Evolutionary conservation across 164 flowering plant species (phyloP).

Genomic region (Santalum album): DNA sequence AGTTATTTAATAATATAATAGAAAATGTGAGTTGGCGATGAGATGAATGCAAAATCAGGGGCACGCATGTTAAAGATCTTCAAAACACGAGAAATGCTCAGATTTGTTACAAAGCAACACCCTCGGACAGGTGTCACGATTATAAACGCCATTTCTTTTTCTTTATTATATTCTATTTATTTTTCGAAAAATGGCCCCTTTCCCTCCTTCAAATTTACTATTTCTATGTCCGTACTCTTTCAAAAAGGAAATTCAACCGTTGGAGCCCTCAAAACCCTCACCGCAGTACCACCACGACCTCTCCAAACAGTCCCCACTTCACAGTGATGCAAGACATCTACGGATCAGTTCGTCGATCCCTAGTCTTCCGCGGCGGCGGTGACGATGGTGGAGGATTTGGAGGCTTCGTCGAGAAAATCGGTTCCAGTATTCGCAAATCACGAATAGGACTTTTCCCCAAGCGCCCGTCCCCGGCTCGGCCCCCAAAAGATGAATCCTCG

Average conservation of each 20-base stretch:
- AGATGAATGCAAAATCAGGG: too few relatives aligned
- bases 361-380: slow-evolving; percentile 40
- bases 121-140: too few relatives aligned
- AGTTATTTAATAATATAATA: too few relatives aligned
- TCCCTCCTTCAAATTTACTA: background rate
- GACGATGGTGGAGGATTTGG: slow-evolving; percentile 19
- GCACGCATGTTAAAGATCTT: too few relatives aligned
- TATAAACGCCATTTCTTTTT: too few relatives aligned
- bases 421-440: slow-evolving; percentile 66
- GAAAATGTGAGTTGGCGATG: too few relatives aligned
- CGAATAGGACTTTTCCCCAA: slow-evolving; percentile 59
- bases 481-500: slow-evolving; percentile 26
- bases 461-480: slow-evolving; percentile 24
- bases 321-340: slow-evolving; percentile 55
- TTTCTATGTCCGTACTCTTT: background rate
- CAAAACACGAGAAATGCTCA: too few relatives aligned
- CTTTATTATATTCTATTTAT: too few relatives aligned
- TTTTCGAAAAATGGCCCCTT: too few relatives aligned
- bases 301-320: background rate
- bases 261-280: slow-evolving; percentile 13
- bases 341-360: slow-evolving; percentile 80
- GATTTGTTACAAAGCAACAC: too few relatives aligned
- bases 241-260: slow-evolving; percentile 2
- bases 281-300: background rate
- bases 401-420: slow-evolving; percentile 59